A percentile compares a stretch with the other conserved stretches of the same genome.
phyloP scores from a whole-genome alignment of 2,329 filamentous ascomycete species.

The Trichoderma asperellum region DNA sequence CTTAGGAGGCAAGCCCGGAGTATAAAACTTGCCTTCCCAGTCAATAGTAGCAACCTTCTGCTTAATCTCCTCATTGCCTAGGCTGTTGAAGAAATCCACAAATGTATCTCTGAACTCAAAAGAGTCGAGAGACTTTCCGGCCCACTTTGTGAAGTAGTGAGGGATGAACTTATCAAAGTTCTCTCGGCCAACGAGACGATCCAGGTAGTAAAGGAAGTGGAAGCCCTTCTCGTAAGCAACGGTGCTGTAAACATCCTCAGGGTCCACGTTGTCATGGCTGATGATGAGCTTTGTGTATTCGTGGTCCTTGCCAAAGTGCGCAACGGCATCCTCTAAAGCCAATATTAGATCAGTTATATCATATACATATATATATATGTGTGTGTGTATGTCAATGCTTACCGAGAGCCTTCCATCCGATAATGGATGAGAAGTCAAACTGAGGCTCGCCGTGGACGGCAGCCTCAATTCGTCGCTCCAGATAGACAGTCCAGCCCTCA shows the following conservation, averaged over 20 bases:
- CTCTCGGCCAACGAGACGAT: constrained; percentile 80
- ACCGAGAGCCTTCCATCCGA: constrained; percentile 88
- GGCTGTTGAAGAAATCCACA: constrained; percentile 75
- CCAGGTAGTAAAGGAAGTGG: constrained; percentile 88
- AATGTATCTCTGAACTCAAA: constrained; percentile 93
- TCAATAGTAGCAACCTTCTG: constrained; percentile 74
- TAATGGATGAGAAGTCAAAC: constrained; percentile 92
- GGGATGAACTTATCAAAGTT: constrained; percentile 96
- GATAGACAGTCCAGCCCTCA: constrained; percentile 90
- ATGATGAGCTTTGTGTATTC: constrained; percentile 92
- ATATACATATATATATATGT: neutral
- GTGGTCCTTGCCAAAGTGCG: constrained; percentile 78
- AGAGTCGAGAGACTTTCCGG: constrained; percentile 84
- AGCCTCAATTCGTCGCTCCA: constrained; percentile 82
- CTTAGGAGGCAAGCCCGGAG: constrained; percentile 86
- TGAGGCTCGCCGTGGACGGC: constrained; percentile 80
- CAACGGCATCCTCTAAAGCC: constrained; percentile 70
- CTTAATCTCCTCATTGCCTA: constrained; percentile 64
- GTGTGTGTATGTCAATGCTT: constrained; percentile 31
- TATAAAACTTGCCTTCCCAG: constrained; percentile 89
- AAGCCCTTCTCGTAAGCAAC: constrained; percentile 97
- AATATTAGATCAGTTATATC: constrained; percentile 28
- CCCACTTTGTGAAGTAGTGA: constrained; percentile 87
- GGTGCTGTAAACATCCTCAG: constrained; percentile 91
- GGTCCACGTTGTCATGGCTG: constrained; percentile 86